These are phyloP conservation scores for Pseudogymnoascus sp. DNA, from an alignment of 2,329 filamentous ascomycete genomes.

Conservation along the genomic window DNA sequence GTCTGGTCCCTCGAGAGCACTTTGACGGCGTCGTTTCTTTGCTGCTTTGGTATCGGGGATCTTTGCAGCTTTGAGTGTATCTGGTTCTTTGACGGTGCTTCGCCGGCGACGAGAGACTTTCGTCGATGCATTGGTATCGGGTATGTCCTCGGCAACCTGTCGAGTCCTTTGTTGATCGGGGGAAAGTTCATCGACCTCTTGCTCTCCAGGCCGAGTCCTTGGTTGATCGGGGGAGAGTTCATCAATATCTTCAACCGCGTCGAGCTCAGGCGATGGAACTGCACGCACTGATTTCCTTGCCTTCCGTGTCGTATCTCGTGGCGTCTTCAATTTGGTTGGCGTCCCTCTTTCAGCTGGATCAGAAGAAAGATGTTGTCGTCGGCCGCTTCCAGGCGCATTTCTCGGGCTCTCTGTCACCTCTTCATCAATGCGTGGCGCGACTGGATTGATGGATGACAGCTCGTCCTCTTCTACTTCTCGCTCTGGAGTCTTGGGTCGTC, in stretches of 20 bases:
- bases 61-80: not conserved
- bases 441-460: conserved; percentile 1
- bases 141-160: conserved; percentile 37
- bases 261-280: conserved; percentile 7
- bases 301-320: conserved; percentile 31
- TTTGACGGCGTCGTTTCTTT: conserved; percentile 4
- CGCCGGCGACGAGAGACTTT: conserved; percentile 35
- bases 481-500: conserved; percentile 9
- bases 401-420: conserved; percentile 46
- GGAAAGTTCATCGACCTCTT: conserved; percentile 13
- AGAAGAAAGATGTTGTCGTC: conserved; percentile 25
- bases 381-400: conserved; percentile 48
- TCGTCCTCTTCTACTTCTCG: conserved; percentile 19
- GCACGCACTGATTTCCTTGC: not conserved
- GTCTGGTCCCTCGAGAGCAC: not conserved
- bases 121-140: conserved; percentile 35
- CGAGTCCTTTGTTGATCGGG: not conserved
- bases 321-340: conserved; percentile 29
- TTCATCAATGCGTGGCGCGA: conserved; percentile 23
- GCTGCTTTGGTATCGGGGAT: not conserved
- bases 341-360: conserved; percentile 19
- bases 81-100: conserved; percentile 17
- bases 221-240: conserved; percentile 26
- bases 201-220: conserved; percentile 17
- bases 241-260: conserved; percentile 19